Conservation (phyloP, 2,329 filamentous ascomycete species). For the Leptosphaerulina australis region DNA sequence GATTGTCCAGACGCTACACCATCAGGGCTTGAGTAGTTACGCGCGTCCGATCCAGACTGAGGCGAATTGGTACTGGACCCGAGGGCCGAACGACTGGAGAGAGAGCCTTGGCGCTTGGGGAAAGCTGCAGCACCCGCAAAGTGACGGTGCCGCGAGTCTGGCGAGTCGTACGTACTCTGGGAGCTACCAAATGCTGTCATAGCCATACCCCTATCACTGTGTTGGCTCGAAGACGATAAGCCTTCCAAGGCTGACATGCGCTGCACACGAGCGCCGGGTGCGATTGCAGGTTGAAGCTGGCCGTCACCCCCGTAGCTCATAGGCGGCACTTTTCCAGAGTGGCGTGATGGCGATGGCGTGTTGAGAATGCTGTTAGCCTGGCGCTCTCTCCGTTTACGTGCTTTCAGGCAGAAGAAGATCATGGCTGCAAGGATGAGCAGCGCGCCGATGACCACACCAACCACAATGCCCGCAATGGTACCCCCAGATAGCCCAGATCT, state of each 20-base stretch:
- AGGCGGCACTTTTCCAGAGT: conserved; percentile 33
- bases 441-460: conserved; percentile 76
- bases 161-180: conserved; percentile 60
- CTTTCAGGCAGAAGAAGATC: conserved; percentile 61
- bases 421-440: conserved; percentile 72
- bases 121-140: conserved; percentile 51
- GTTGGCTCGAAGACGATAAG: conserved; percentile 60
- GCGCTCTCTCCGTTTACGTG: conserved; percentile 63
- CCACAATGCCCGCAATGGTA: conserved; percentile 85
- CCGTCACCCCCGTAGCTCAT: conserved; percentile 53
- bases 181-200: conserved; percentile 32
- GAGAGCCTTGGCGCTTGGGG: conserved; percentile 79
- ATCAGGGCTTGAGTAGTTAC: conserved; percentile 84
- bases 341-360: conserved; percentile 73
- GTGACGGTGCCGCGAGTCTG: conserved; percentile 64
- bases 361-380: conserved; percentile 81
- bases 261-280: conserved; percentile 87
- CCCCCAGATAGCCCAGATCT: conserved; percentile 72
- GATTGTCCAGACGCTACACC: conserved; percentile 87
- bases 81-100: conserved; percentile 82
- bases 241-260: conserved; percentile 94
- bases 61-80: conserved; percentile 74
- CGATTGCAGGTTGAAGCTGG: conserved; percentile 54
- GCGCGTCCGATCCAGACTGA: conserved; percentile 54
- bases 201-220: conserved; percentile 46